These are phyloP conservation scores for Chytriomyces confervae DNA, from an alignment of 192 early-diverging fungal genomes.

Conservation along the genomic window DNA sequence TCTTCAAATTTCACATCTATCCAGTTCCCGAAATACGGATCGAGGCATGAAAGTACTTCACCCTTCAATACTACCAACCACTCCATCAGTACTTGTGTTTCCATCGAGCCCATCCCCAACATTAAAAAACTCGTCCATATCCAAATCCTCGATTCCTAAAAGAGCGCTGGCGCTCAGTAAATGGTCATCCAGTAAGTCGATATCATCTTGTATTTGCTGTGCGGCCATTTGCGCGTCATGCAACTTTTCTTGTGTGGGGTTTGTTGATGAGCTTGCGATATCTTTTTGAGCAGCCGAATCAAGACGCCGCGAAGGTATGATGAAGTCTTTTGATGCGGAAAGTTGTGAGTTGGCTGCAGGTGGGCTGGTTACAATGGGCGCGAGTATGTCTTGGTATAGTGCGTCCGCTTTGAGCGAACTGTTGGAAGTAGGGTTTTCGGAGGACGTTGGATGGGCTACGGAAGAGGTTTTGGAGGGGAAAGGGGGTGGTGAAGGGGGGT, in stretches of 20 bases:
- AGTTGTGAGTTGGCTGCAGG: background rate
- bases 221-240: conserved; percentile 27
- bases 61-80: no score
- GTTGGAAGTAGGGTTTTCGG: background rate
- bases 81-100: no score
- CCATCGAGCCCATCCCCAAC: no score
- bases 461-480: background rate
- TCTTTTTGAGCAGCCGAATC: background rate
- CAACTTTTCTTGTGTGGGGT: conserved; percentile 11
- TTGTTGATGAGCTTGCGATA: conserved; percentile 4
- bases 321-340: background rate
- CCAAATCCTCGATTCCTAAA: conserved; percentile 31
- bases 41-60: no score
- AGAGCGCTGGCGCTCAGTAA: conserved; percentile 20
- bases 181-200: conserved; percentile 53
- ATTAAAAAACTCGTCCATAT: conserved; percentile 34
- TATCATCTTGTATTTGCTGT: conserved; percentile 46
- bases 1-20: no score
- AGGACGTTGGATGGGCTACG: background rate
- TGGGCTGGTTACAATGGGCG: background rate
- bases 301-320: background rate
- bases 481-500: conserved; percentile 1
- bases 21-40: no score
- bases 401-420: background rate
- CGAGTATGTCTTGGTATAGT: background rate